Conservation (phyloP, 1,139 yeast genomes). For the Protomyces inouyei region DNA sequence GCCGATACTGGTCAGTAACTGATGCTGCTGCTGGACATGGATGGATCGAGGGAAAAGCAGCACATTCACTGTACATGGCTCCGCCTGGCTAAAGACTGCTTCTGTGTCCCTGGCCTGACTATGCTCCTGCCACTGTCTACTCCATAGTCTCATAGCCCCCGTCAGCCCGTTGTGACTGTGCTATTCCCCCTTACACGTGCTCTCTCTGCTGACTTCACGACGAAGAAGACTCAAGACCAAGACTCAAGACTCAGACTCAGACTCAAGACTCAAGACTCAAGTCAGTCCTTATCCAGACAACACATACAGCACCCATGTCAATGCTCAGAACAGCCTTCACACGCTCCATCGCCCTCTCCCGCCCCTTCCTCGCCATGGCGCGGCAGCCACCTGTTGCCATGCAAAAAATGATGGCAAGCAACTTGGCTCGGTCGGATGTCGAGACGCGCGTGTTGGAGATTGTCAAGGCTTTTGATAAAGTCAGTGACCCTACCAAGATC, state of each 20-base stretch:
- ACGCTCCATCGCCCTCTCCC: neutral
- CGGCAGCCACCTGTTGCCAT: neutral
- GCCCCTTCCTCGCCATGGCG: neutral
- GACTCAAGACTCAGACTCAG: neutral
- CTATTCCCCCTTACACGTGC: too few relatives aligned
- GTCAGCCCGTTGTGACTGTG: neutral
- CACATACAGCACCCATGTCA: neutral
- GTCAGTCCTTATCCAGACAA: neutral
- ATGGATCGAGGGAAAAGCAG: too few relatives aligned
- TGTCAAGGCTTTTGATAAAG: constrained; percentile 71
- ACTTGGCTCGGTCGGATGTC: constrained; percentile 44
- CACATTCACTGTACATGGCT: too few relatives aligned
- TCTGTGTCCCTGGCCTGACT: too few relatives aligned
- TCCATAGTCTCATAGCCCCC: too few relatives aligned
- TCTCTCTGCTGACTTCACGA: too few relatives aligned
- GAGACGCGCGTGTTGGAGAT: constrained; percentile 71
- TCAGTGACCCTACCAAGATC: constrained; percentile 37
- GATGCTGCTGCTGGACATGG: too few relatives aligned
- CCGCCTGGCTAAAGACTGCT: too few relatives aligned
- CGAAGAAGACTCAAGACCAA: neutral
- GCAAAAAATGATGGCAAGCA: constrained; percentile 1
- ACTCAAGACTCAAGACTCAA: neutral
- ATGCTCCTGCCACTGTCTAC: too few relatives aligned
- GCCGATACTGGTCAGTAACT: too few relatives aligned
- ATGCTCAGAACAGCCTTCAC: neutral